These are phyloP conservation scores for Cerioporus squamosus DNA, from an alignment of 1,284 basidiomycete genomes.

Conservation along the genomic window DNA sequence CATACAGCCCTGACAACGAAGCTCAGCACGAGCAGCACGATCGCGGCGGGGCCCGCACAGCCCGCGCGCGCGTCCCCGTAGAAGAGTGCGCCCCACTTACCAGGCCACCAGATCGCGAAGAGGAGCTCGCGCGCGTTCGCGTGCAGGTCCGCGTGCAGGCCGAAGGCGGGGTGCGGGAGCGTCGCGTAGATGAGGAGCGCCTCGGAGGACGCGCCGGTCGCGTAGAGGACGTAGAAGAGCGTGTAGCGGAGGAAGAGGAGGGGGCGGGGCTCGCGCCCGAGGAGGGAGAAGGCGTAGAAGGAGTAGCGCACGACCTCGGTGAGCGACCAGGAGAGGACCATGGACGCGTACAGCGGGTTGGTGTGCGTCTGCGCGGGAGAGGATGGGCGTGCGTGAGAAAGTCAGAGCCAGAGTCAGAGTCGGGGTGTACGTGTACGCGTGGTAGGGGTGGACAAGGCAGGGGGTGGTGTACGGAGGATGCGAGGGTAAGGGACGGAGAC, in stretches of 20 bases:
- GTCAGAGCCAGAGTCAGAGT: too few species aligned
- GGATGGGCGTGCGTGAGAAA: background rate
- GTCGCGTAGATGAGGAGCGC: conserved; percentile 85
- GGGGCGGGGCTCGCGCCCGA: conserved; percentile 50
- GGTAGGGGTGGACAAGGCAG: background rate
- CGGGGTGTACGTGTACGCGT: background rate
- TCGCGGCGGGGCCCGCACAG: background rate
- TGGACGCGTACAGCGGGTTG: conserved; percentile 86
- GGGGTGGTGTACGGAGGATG: background rate
- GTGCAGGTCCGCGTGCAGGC: conserved; percentile 39
- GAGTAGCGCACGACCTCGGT: conserved; percentile 94
- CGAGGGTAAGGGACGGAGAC: conserved; percentile 28
- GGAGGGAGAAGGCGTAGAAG: conserved; percentile 82
- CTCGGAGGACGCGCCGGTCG: conserved; percentile 90
- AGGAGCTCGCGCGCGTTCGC: conserved; percentile 64
- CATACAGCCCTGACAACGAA: conserved; percentile 67
- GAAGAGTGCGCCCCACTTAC: conserved; percentile 48
- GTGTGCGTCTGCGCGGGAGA: conserved; percentile 56
- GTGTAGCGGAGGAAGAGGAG: conserved; percentile 84
- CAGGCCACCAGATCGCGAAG: conserved; percentile 91
- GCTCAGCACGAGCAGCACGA: conserved; percentile 8
- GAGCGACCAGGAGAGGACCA: conserved; percentile 93
- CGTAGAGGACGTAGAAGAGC: conserved; percentile 92
- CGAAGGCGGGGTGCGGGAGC: conserved; percentile 46
- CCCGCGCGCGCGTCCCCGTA: background rate